Base-by-base conservation (phyloP, 768 basidiomycete species). In the Grammothele lineata region DNA sequence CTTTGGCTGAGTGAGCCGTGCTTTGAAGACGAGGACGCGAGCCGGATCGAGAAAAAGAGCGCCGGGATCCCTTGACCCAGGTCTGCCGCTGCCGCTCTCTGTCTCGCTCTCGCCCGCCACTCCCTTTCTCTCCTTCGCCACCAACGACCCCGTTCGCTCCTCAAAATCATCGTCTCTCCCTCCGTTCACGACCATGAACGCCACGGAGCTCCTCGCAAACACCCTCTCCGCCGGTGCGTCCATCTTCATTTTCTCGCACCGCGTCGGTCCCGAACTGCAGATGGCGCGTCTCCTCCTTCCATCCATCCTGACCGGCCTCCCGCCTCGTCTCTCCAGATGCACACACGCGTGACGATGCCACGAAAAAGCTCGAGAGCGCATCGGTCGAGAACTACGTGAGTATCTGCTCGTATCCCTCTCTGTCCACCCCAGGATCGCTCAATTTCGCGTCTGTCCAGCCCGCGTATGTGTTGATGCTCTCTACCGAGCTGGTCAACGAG, bases 391-490 rank as follows among this genome's bases (percentile, higher is more conserved):
- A 91, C 79, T 96, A 89, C 64, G 93, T 95, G 61, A 62, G 91
- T 70, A 49, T n/a, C 50, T 45, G 43, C 50, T 41, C 32, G n/a
- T 46, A 43, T 14, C 32, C 32, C 15, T 33, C 42, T 44, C 58
- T 48, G 37, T 25, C 37, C 44, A 37, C 43, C 36, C 27, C 15
- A 36, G 21, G 33, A 24, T 43, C 39, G 40, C 45, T 44, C 37
- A 49, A 47, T 49, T 37, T 37, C 40, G n/a, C 42, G n/a, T 27
- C 38, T 47, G 49, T 69, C 38, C 69, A 95, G 93, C 87, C 90
- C 51, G 84, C 83, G 57, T 99, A 98, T 73, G 87, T 97, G 81
- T 64, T 85, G 63, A 92, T 90, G 77, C 83, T 99, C 53, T 85
- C 89, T 15, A 69, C 79, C 15, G 90, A 92, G 55, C 79, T 99